Percentiles rank a stretch among this genome's conserved stretches.
Conservation (phyloP, 2,329 filamentous ascomycete genomes). For the Penicillium brevicompactum region DNA sequence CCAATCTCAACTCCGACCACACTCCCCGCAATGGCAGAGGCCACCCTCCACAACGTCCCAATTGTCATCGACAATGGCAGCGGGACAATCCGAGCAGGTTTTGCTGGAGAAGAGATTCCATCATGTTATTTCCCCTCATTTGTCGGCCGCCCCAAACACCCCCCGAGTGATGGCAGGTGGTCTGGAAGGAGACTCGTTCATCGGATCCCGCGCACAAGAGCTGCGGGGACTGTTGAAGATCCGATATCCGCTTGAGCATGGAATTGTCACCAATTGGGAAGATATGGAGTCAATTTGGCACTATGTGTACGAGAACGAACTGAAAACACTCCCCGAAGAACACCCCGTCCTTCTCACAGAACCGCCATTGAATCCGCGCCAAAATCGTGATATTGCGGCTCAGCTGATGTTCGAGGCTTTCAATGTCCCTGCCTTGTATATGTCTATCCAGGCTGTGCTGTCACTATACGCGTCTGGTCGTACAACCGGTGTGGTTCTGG, state of each 20-base stretch:
- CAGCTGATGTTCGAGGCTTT: constrained; percentile 99
- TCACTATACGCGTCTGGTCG: constrained; percentile 94
- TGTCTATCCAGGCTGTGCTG: constrained; percentile 93
- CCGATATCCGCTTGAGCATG: constrained; percentile 91
- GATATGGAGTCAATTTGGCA: constrained; percentile 99
- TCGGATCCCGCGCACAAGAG: constrained; percentile 88
- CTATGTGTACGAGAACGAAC: constrained; percentile 91
- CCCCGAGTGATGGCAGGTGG: constrained; percentile 92
- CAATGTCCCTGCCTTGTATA: constrained; percentile 95
- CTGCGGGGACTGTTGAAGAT: constrained; percentile 93
- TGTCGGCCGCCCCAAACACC: constrained; percentile 93
- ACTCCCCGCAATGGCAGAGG: constrained; percentile 60
- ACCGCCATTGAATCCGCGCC: constrained; percentile 89
- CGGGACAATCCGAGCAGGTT: constrained; percentile 94
- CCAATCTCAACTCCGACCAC: constrained; percentile 20
- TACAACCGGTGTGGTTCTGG: constrained; percentile 93
- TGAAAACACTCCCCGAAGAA: constrained; percentile 98
- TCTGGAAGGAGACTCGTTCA: constrained; percentile 94
- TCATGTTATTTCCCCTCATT: constrained; percentile 98
- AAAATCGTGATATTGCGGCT: constrained; percentile 93
- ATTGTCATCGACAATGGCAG: constrained; percentile 99
- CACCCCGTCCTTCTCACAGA: constrained; percentile 96
- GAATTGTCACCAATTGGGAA: constrained; percentile 98
- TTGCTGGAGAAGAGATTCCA: constrained; percentile 91
- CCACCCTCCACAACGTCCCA: constrained; percentile 85